A percentile compares a stretch with the other conserved stretches of the same genome.
Conservation (phyloP, 441 rosid species). For the Euphorbia schlechtendalii region DNA sequence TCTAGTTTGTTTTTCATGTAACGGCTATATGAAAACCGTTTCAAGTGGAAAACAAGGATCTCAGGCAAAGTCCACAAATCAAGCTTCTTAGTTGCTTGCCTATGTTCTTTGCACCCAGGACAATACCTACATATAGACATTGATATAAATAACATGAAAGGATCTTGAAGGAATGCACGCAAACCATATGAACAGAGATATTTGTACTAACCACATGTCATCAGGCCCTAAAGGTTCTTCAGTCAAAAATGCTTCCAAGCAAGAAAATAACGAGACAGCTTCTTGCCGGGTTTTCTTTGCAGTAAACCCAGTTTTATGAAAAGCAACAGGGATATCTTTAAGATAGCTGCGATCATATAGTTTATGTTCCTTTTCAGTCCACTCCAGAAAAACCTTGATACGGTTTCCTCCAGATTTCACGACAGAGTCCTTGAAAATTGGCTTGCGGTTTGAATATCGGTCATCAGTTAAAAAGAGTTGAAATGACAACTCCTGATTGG, state of each 20-base stretch:
- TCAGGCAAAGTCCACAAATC: slow-evolving; percentile 74
- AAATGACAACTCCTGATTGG: slow-evolving; percentile 31
- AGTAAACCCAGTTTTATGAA: slow-evolving; percentile 38
- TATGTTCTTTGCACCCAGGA: slow-evolving; percentile 62
- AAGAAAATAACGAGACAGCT: slow-evolving; percentile 58
- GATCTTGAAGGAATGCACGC: background rate
- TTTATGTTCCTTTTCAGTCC: slow-evolving; percentile 59
- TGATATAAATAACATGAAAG: background rate
- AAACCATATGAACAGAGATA: background rate
- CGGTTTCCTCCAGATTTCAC: slow-evolving; percentile 40
- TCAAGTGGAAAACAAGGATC: slow-evolving; percentile 63
- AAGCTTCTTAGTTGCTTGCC: slow-evolving; percentile 66
- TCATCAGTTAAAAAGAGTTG: slow-evolving; percentile 41
- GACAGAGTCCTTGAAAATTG: slow-evolving; percentile 39
- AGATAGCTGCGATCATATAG: slow-evolving; percentile 65
- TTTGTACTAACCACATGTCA: slow-evolving; percentile 57
- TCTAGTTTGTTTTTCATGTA: slow-evolving; percentile 65
- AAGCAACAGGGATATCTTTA: slow-evolving; percentile 66
- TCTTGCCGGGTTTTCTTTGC: slow-evolving; percentile 52
- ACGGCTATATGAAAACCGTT: slow-evolving; percentile 68
- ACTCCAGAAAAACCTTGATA: slow-evolving; percentile 45
- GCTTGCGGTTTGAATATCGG: slow-evolving; percentile 31
- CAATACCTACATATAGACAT: slow-evolving; percentile 36
- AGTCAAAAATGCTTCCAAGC: slow-evolving; percentile 70
- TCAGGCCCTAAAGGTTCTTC: slow-evolving; percentile 84